Evolutionary conservation across 2,329 filamentous ascomycete species (phyloP).

Genomic region (Cephalotrichum gorgonifer): DNA sequence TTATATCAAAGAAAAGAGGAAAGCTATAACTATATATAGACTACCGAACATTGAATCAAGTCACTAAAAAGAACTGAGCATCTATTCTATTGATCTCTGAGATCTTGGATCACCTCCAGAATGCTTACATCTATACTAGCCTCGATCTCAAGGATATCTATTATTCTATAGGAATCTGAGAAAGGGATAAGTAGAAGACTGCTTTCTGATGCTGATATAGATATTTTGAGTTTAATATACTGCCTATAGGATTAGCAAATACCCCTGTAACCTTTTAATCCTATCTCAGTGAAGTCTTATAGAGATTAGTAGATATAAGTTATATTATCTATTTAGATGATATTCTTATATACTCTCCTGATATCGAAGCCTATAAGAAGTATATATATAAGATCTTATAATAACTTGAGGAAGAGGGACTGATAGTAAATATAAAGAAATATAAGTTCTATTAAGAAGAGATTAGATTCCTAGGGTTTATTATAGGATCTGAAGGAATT

Average conservation of each 20-base stretch:
- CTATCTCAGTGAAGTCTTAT: slow-evolving; percentile 11
- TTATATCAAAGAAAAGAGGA: no score
- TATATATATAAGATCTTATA: not conserved
- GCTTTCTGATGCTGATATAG: slow-evolving; percentile 20
- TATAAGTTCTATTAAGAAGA: not conserved
- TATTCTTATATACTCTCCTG: not conserved
- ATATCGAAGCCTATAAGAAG: not conserved
- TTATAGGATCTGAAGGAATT: not conserved
- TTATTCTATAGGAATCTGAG: slow-evolving; percentile 19
- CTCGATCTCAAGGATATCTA: slow-evolving; percentile 14
- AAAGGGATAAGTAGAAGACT: slow-evolving; percentile 21
- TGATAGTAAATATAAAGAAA: not conserved
- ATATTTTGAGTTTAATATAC: slow-evolving; percentile 21
- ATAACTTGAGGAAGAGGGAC: not conserved
- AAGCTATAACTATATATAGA: slow-evolving; percentile 14
- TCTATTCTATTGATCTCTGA: not conserved
- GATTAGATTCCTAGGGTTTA: not conserved
- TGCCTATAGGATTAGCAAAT: slow-evolving; percentile 16
- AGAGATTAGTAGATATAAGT: slow-evolving; percentile 10
- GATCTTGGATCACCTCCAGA: not conserved
- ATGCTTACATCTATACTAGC: slow-evolving; percentile 7
- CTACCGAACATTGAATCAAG: slow-evolving; percentile 15
- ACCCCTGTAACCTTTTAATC: slow-evolving; percentile 9
- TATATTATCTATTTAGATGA: slow-evolving; percentile 6
- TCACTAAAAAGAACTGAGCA: slow-evolving; percentile 15